phyloP scores from a whole-genome alignment of 495 filamentous ascomycete genomes.

The Neurospora sp. region DNA sequence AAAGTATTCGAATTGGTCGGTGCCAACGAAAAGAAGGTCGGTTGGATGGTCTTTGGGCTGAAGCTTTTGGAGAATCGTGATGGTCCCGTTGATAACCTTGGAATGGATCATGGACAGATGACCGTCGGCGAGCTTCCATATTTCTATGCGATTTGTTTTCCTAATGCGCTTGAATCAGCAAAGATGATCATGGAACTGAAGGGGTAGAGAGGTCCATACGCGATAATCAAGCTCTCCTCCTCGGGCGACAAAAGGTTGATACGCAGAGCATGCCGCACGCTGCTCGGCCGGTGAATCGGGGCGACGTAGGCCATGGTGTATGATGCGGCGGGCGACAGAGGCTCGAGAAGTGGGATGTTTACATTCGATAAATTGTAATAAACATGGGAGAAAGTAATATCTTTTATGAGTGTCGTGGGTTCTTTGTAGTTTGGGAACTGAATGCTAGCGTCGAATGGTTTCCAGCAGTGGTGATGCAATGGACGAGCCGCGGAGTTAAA shows the following conservation, averaged over 20 bases:
- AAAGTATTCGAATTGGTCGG: constrained; percentile 82
- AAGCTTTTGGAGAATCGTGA: constrained; percentile 77
- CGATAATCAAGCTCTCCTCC: constrained; percentile 74
- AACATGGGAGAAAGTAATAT: neutral
- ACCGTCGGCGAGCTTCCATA: constrained; percentile 47
- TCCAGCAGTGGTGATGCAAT: neutral
- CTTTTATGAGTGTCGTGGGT: neutral
- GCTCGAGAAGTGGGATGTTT: neutral
- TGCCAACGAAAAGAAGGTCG: constrained; percentile 88
- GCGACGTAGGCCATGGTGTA: constrained; percentile 80
- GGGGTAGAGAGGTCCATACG: constrained; percentile 46
- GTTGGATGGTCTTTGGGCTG: constrained; percentile 60
- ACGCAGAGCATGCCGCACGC: constrained; percentile 78
- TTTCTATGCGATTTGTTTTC: constrained; percentile 86
- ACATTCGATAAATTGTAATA: constrained; percentile 7
- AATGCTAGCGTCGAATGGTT: neutral
- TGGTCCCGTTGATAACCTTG: constrained; percentile 65
- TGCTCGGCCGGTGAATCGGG: constrained; percentile 85
- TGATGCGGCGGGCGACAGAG: constrained; percentile 1
- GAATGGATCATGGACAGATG: constrained; percentile 44
- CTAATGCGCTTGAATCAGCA: constrained; percentile 32
- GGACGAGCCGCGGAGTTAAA: neutral
- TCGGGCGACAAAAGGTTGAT: constrained; percentile 61
- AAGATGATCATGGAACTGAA: neutral
- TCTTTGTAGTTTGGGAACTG: neutral